Percentiles rank a stretch among this genome's conserved stretches.
These are phyloP conservation scores for Botryosphaeria agaves DNA, from an alignment of 2,329 filamentous ascomycete species.

Conservation along the genomic window DNA sequence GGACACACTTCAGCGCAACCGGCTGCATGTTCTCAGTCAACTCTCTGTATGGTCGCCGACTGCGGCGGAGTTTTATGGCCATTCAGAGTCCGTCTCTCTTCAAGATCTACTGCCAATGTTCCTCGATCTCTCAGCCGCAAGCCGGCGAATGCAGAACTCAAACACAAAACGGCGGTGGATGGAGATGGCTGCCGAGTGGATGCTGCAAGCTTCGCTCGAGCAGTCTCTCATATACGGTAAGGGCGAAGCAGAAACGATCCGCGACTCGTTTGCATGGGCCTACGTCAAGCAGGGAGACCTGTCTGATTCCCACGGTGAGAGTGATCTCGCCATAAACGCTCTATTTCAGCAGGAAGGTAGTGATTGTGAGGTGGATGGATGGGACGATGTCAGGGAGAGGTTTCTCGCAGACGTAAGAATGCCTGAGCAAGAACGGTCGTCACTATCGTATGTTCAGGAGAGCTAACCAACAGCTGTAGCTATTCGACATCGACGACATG, in stretches of 20 bases:
- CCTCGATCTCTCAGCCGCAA: slow-evolving; percentile 26
- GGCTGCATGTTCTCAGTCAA: too few relatives aligned
- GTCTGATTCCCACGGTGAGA: slow-evolving; percentile 9
- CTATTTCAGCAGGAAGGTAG: slow-evolving; percentile 18
- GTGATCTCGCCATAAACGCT: slow-evolving; percentile 9
- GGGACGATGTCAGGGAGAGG: slow-evolving; percentile 17
- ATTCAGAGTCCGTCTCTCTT: slow-evolving; percentile 14
- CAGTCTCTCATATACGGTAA: slow-evolving; percentile 24
- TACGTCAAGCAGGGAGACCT: slow-evolving; percentile 15
- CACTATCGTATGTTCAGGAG: not conserved
- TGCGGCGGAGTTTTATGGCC: slow-evolving; percentile 16
- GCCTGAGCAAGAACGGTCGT: not conserved
- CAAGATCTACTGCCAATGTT: slow-evolving; percentile 29
- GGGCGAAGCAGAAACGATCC: slow-evolving; percentile 17
- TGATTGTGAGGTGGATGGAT: slow-evolving; percentile 15
- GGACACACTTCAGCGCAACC: too few relatives aligned
- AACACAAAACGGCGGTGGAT: slow-evolving; percentile 23
- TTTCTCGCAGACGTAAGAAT: slow-evolving; percentile 13
- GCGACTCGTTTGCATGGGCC: slow-evolving; percentile 30
- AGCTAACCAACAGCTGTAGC: slow-evolving; percentile 5
- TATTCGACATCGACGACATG: slow-evolving; percentile 5
- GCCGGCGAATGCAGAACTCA: slow-evolving; percentile 15
- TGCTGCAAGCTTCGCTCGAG: slow-evolving; percentile 33
- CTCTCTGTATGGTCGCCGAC: too few relatives aligned
- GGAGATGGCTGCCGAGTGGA: slow-evolving; percentile 27